Percentiles rank a stretch among this genome's conserved stretches.
These are phyloP conservation scores for Acanthamoeba triangularis DNA, from an alignment of 208 protist genomes.

Conservation along the genomic window DNA sequence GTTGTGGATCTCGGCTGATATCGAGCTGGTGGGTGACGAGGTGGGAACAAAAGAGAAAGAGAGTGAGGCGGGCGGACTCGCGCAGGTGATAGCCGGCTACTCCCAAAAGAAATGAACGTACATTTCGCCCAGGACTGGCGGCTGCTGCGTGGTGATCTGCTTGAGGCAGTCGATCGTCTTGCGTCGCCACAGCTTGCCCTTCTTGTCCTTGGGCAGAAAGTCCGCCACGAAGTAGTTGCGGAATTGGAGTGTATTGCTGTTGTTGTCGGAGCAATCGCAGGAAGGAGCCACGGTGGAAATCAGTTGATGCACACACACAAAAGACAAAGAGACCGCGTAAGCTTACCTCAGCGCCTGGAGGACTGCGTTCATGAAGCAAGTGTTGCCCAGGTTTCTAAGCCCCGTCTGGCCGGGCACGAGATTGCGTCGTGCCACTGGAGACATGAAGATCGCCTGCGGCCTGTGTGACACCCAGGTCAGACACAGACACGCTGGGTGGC, in stretches of 20 bases:
- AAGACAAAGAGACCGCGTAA: slow-evolving; percentile 88
- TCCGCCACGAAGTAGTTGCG: slow-evolving; percentile 62
- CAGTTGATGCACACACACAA: background rate
- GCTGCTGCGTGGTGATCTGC: slow-evolving; percentile 41
- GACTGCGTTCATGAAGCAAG: slow-evolving; percentile 98
- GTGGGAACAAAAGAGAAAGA: background rate
- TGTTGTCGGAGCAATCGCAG: background rate
- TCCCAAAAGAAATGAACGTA: background rate
- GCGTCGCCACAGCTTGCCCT: slow-evolving; percentile 54
- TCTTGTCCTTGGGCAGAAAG: slow-evolving; percentile 64
- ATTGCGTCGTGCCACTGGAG: slow-evolving; percentile 35
- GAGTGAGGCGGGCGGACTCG: background rate
- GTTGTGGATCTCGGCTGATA: slow-evolving; percentile 82
- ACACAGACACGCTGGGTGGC: no score
- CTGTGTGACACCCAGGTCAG: background rate
- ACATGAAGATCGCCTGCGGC: slow-evolving; percentile 25
- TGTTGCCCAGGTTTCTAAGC: slow-evolving; percentile 97
- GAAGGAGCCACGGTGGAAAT: background rate
- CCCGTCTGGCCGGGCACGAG: slow-evolving; percentile 90
- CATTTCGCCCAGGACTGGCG: slow-evolving; percentile 24
- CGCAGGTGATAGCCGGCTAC: background rate
- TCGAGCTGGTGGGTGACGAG: slow-evolving; percentile 47
- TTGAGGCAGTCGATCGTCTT: slow-evolving; percentile 71
- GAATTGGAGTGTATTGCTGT: slow-evolving; percentile 51
- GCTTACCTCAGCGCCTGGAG: slow-evolving; percentile 96